Evolutionary conservation across 2,329 filamentous ascomycete genomes (phyloP).

Genomic region (Trichoderma harzianum): DNA sequence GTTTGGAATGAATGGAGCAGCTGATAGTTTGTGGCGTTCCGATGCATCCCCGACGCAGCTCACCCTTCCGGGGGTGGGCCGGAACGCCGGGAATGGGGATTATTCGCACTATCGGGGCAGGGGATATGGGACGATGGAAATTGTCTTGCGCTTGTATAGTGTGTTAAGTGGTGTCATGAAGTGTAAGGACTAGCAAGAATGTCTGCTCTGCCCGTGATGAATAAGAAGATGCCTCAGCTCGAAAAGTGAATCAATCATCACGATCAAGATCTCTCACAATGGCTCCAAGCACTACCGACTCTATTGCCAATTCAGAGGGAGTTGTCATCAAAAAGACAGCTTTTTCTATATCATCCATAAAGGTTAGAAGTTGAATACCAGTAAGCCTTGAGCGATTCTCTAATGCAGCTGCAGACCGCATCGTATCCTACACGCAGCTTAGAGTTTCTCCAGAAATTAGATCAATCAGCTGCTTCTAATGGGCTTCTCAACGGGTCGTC

Average conservation of each 20-base stretch:
- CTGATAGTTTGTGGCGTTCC: background rate
- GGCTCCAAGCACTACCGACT: conserved; percentile 6
- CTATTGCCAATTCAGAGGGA: background rate
- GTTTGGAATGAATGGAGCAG: background rate
- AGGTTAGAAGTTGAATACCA: background rate
- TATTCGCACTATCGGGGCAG: background rate
- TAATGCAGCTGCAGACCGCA: background rate
- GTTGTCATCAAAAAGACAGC: background rate
- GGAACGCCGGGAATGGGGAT: background rate
- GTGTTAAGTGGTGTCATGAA: background rate
- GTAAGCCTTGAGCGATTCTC: background rate
- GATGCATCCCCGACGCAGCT: background rate
- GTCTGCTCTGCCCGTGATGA: background rate
- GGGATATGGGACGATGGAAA: background rate
- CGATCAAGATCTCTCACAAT: background rate
- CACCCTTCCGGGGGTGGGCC: background rate
- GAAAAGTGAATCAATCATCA: background rate
- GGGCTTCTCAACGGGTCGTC: background rate
- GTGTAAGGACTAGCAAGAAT: background rate
- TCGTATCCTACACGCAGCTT: conserved; percentile 1
- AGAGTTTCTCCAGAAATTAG: background rate
- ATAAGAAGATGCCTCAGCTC: conserved; percentile 3
- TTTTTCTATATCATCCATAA: background rate
- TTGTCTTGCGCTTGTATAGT: background rate
- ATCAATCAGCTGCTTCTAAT: background rate